phyloP scores from a whole-genome alignment of 768 basidiomycete species.

The Boletus pseudopeckii region DNA sequence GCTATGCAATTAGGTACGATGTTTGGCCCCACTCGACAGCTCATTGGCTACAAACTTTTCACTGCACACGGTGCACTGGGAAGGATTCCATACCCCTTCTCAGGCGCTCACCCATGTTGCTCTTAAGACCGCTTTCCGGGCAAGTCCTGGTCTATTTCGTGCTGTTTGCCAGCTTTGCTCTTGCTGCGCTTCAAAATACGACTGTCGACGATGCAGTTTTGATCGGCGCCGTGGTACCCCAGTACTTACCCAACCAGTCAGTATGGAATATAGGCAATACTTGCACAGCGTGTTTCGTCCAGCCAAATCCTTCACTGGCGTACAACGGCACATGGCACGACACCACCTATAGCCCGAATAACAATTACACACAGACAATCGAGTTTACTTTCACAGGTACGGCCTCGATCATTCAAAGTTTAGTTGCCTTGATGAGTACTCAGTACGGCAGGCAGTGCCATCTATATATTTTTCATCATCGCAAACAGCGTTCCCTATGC shows the following conservation, averaged over 20 bases:
- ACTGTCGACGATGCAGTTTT: constrained; percentile 5
- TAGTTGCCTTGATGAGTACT: background rate
- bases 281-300: background rate
- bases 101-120: background rate
- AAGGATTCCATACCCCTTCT: background rate
- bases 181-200: constrained; percentile 2
- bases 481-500: background rate
- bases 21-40: no score
- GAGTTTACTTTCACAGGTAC: constrained; percentile 11
- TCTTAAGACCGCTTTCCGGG: background rate
- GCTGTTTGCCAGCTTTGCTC: background rate
- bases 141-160: background rate
- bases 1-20: no score
- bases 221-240: constrained; percentile 3
- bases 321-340: constrained; percentile 22
- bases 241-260: constrained; percentile 1
- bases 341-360: background rate
- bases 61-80: no score
- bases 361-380: background rate
- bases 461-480: constrained; percentile 20
- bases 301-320: background rate
- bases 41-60: no score
- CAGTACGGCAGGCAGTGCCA: constrained; percentile 2
- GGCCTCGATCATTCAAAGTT: background rate
- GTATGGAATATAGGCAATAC: constrained; percentile 8